phyloP scores from a whole-genome alignment of 208 protist genomes.

The Crithidia fasciculata region DNA sequence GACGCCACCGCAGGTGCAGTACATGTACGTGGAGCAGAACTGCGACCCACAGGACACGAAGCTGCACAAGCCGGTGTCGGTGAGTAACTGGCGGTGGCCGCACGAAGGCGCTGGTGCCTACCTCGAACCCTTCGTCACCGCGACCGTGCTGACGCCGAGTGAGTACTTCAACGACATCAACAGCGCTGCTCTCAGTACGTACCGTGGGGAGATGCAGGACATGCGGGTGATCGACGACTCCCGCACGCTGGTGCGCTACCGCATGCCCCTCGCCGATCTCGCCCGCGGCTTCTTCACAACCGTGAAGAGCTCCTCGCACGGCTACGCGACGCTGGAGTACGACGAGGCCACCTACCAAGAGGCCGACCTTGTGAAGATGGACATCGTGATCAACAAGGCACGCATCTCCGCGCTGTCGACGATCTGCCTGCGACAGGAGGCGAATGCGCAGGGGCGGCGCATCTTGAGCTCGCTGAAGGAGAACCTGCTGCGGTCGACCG shows the following conservation, averaged over 20 bases:
- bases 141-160: conserved; percentile 88
- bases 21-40: conserved; percentile 68
- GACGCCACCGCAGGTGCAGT: conserved; percentile 95
- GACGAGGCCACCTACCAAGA: conserved; percentile 89
- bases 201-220: conserved; percentile 75
- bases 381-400: conserved; percentile 93
- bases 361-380: conserved; percentile 92
- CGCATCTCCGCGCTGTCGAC: conserved; percentile 91
- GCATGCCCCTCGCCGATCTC: conserved; percentile 94
- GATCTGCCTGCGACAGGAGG: conserved; percentile 84
- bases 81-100: conserved; percentile 84
- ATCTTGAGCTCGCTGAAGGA: conserved; percentile 89
- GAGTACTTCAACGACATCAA: conserved; percentile 92
- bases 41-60: conserved; percentile 33
- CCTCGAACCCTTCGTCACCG: conserved; percentile 92
- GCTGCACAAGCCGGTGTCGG: conserved; percentile 53
- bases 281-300: conserved; percentile 95
- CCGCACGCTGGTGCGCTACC: conserved; percentile 77
- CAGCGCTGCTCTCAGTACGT: conserved; percentile 59
- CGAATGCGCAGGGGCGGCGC: conserved; percentile 57
- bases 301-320: conserved; percentile 92
- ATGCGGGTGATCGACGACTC: conserved; percentile 82
- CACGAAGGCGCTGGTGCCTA: conserved; percentile 85
- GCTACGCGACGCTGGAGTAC: conserved; percentile 97
- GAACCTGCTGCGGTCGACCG: conserved; percentile 87